Evolutionary conservation across 2,329 filamentous ascomycete species (phyloP), one percentile per base, ranked within the genome.

Genomic region (Karstenula rhodostoma): DNA sequence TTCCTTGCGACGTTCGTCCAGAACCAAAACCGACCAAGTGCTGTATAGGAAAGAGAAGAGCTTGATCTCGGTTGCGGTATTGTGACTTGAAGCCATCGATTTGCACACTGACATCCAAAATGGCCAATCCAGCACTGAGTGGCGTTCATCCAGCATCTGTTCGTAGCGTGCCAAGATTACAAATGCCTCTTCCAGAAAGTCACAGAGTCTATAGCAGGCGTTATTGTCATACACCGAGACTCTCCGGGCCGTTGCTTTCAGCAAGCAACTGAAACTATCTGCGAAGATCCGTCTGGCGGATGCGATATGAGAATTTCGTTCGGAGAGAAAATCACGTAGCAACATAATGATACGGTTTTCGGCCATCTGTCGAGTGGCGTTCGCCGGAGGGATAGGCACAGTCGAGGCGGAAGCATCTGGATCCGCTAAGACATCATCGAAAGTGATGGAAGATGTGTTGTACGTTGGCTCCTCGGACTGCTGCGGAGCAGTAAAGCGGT

Each of bases 11-110:
- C 82, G 80, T 2, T 89, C 84, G 57, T 92, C 86, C 35, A 85
- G 83, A 12, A 86, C 84, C 62, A 95, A 83, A 1, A 88, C 87
- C 60, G 90, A 87, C 94, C 94, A 97, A 19, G 90, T 84, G 25
- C 87, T 87, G 77, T 90, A 97, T 52, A 97, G 78, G 72, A 97
- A 91, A 3, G 93, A 89, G 64, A 95, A 87, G 19, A 96, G 84
- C 53, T 93, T 88, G 63, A 97, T 90, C 77, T 97, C 93, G 0
- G 93, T 95, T 83, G 96, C 91, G 42, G 91, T 94, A 77, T 96
- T 96, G 68, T 94, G 88, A 58, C 92, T 95, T 61, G 89, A 84
- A 70, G 94, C 84, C 82, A 97, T 94, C 73, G 87, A 87, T 76
- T 86, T 88, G 77, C 88, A 94, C 5, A 94, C 92, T 0, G 89